Evolutionary conservation across 805 yeast species (phyloP), one percentile per base, ranked within the genome.

Genomic region (Pichia gijzeniarum): DNA sequence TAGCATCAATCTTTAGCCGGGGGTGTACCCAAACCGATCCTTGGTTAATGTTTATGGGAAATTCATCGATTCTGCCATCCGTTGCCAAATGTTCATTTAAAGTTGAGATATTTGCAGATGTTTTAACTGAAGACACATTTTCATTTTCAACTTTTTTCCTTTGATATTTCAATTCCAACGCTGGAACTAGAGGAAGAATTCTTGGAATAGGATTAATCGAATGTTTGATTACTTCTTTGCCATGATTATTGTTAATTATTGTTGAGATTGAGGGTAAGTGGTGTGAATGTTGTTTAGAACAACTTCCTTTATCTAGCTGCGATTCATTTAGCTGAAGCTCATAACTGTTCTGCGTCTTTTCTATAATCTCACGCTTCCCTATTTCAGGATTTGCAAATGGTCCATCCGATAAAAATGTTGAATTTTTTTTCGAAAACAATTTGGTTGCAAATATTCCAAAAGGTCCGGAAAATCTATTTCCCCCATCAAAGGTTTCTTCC

Each of bases 1-100:
- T 38, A 3, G 68, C 68, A 46, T 61, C 63, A 21, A 54, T 50
- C 28, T 54, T 54, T 41, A 65, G 45, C 20, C 62, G 51, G 17
- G 64, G 62, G 46, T 64, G 67, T 21, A 65, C 59, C 70, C 69
- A 65, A 13, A 65, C 48, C 33, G 57, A 48, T 25, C 38, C 58
- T 52, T 3, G 64, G 58, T n/a, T 54, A 27, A 30, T 56, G 41
- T 19, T 46, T 46, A 42, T 55, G 54, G 9, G 45, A 16, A 14
- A 35, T 3, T 16, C 16, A 21, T 20, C 21, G 4, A 13, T 5
- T 35, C 7, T 13, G 16, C 14, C 13, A 30, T 5, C 5, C n/a
- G 12, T n/a, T 20, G 9, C 6, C 18, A 35, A 13, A n/a, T 21
- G 8, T 10, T 18, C 35, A 6, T 28, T 14, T 19, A 40, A 19